Evolutionary conservation across 2,329 filamentous ascomycete species (phyloP), one percentile per base, ranked within the genome.

Genomic region (Talaromyces marneffei): DNA sequence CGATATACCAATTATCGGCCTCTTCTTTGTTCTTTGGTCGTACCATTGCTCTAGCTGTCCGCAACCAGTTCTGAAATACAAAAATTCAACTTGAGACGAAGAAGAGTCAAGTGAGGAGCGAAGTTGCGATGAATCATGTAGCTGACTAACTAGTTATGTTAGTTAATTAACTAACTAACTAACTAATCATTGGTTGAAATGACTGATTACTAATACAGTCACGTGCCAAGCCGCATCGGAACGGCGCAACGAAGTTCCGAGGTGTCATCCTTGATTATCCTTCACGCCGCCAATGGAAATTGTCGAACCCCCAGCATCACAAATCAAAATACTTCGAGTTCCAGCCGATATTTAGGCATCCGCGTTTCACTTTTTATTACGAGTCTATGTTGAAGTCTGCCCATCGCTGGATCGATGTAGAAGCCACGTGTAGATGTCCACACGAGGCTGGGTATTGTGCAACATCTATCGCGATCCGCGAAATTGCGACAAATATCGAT

Each of bases 1-100:
- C 69, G 18, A 69, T 66, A 37, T 70, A 69, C 74, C 74, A 77
- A 54, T 62, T 61, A 50, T 68, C 66, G 27, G 33, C 23, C 12
- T 59, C 52, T 4, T 56, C 37, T 3, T 56, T 29, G 18, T n/a
- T 18, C 10, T 42, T 54, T 20, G 42, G 52, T 5, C 57, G 57
- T 16, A 53, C 50, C 42, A 63, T 61, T 33, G 14, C 9, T 3
- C 0, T 4, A n/a, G 12, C 23, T 27, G 42, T n/a, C 42, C 6
- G 16, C 39, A 5, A 42, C 18, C 18, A 20, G 16, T 18, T 40
- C 3, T 3, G 37, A 40, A 40, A 16, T 8, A n/a, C n/a, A 29
- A 27, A 1, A 27, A 48, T 9, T 29, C 12, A 8, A 8, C 10
- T 16, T 2, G 16, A 27, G 42, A 25, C n/a, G 10, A 18, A 8